These are phyloP conservation scores for Amylocystis lapponica DNA, from an alignment of 768 basidiomycete genomes.

Conservation along the genomic window DNA sequence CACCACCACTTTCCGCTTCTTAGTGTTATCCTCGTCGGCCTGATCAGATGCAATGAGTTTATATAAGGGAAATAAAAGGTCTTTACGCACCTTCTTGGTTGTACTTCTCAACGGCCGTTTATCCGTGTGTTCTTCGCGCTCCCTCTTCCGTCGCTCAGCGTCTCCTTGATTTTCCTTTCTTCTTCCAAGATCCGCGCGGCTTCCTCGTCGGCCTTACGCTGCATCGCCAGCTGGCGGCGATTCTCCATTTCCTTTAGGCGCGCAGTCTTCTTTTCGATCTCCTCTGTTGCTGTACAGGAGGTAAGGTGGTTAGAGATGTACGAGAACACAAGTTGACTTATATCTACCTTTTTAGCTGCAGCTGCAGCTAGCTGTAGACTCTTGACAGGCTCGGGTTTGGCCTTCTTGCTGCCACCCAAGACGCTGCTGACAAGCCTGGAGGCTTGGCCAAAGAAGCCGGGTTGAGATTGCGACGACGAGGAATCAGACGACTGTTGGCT, in stretches of 20 bases:
- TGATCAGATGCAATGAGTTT: constrained; percentile 15
- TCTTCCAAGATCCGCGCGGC: constrained; percentile 55
- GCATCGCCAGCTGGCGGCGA: constrained; percentile 62
- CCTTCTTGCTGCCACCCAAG: constrained; percentile 65
- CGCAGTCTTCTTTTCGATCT: constrained; percentile 71
- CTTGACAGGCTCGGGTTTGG: constrained; percentile 61
- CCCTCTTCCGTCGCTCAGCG: constrained; percentile 71
- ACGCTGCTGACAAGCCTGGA: constrained; percentile 63
- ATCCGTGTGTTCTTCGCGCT: constrained; percentile 71
- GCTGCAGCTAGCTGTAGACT: constrained; percentile 76
- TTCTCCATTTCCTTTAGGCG: constrained; percentile 79
- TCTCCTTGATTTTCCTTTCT: constrained; percentile 69
- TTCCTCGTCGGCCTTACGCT: constrained; percentile 78
- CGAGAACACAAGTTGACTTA: neutral
- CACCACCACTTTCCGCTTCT: constrained; percentile 60
- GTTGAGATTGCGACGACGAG: constrained; percentile 34
- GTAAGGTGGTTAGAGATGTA: neutral
- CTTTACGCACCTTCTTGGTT: constrained; percentile 49
- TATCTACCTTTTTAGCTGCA: constrained; percentile 81
- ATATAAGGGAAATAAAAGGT: neutral
- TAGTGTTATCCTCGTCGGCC: constrained; percentile 60
- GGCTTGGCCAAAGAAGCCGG: constrained; percentile 66
- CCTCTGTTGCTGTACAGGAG: constrained; percentile 72
- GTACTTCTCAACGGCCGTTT: constrained; percentile 53
- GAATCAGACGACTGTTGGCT: constrained; percentile 45